Percentiles rank a stretch among this genome's conserved stretches.
phyloP scores from a whole-genome alignment of 257 asterid species.

The Solanum tarapatanum region DNA sequence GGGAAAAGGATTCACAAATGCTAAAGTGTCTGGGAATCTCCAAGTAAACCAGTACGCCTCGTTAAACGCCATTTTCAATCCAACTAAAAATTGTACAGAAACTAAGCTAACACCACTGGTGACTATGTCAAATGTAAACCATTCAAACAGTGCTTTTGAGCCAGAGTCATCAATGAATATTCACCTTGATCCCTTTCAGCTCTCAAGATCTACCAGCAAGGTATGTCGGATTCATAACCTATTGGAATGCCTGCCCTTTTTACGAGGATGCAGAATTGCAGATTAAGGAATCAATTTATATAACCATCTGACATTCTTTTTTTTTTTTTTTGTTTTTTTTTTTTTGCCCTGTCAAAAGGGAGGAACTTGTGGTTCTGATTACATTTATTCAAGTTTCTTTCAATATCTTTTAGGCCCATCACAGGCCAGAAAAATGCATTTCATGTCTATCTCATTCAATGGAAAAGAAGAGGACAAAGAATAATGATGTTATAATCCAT shows the following conservation, averaged over 20 bases:
- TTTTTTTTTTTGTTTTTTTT: no score
- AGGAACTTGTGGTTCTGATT: not conserved
- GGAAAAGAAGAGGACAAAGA: not conserved
- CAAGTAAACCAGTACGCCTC: constrained; percentile 14
- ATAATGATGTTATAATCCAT: not conserved
- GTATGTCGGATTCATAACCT: constrained; percentile 6
- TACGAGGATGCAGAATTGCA: not conserved
- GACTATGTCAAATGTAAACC: constrained; percentile 16
- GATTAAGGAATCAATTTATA: not conserved
- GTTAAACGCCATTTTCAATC: constrained; percentile 7
- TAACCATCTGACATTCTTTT: not conserved
- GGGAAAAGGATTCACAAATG: constrained; percentile 14
- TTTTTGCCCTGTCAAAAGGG: not conserved
- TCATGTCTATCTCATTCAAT: not conserved
- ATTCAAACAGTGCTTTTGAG: constrained; percentile 11
- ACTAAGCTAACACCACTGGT: constrained; percentile 9
- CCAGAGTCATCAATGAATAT: constrained; percentile 17
- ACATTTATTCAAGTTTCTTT: constrained; percentile 16
- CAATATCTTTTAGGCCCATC: constrained; percentile 4
- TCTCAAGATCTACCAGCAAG: constrained; percentile 10
- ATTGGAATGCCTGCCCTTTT: not conserved
- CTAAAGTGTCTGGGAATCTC: constrained; percentile 11
- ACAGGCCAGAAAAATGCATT: constrained; percentile 8
- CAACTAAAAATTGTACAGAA: constrained; percentile 1
- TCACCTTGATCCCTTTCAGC: constrained; percentile 22